These are phyloP conservation scores for Xylariaceae sp. DNA, from an alignment of 2,329 filamentous ascomycete species.

Conservation along the genomic window DNA sequence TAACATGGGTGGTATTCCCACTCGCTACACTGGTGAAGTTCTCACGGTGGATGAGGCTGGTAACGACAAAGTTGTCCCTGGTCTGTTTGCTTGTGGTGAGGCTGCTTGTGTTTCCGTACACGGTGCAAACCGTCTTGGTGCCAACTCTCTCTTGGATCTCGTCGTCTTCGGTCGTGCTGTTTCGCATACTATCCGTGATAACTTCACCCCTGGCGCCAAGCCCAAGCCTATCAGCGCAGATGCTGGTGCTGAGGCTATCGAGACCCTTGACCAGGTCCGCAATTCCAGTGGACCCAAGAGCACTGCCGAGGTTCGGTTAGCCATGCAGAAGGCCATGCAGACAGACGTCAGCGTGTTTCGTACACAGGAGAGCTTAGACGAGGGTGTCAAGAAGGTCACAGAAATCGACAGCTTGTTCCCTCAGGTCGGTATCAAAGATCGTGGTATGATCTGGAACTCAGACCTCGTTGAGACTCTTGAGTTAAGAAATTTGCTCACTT, in stretches of 20 bases:
- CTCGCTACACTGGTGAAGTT: slow-evolving; percentile 95
- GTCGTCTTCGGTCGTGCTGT: slow-evolving; percentile 98
- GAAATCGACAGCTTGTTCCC: slow-evolving; percentile 77
- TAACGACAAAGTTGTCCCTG: slow-evolving; percentile 88
- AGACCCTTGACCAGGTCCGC: slow-evolving; percentile 79
- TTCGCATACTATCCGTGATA: slow-evolving; percentile 94
- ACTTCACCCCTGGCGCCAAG: slow-evolving; percentile 77
- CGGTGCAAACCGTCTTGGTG: slow-evolving; percentile 94
- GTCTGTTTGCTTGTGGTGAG: slow-evolving; percentile 94
- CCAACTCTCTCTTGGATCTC: slow-evolving; percentile 96
- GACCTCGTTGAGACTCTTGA: slow-evolving; percentile 96
- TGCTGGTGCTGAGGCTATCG: slow-evolving; percentile 82
- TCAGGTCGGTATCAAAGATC: slow-evolving; percentile 91
- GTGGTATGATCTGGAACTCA: slow-evolving; percentile 99
- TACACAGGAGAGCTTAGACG: slow-evolving; percentile 87
- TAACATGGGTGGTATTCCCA: slow-evolving; percentile 99
- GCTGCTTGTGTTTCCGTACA: slow-evolving; percentile 97
- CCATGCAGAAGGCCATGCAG: slow-evolving; percentile 99
- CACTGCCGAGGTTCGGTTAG: slow-evolving; percentile 81
- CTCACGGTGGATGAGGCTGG: slow-evolving; percentile 81
- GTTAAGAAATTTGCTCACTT: slow-evolving; percentile 90
- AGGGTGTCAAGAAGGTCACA: slow-evolving; percentile 84
- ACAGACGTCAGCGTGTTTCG: slow-evolving; percentile 95
- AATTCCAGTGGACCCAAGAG: slow-evolving; percentile 80
- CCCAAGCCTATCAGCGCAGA: slow-evolving; percentile 79